Evolutionary conservation across 768 basidiomycete genomes (phyloP), one percentile per base, ranked within the genome.

Genomic region (Leccinum pellstonianum): DNA sequence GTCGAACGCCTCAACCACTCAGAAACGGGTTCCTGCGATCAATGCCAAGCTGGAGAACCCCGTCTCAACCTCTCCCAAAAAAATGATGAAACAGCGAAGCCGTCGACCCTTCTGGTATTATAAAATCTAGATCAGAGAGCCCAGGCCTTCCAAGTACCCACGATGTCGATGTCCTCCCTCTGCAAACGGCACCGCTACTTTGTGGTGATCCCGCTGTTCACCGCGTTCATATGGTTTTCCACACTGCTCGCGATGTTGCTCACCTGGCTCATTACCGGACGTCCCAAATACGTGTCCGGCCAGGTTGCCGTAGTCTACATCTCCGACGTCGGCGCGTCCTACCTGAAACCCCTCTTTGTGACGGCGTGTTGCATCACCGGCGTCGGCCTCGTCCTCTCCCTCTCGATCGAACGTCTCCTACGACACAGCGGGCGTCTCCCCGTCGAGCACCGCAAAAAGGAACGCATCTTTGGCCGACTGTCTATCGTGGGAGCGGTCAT

Each of bases 331-430:
- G 90, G 86, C n/a, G 90, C 91, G 19, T 81, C 80, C 63, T 77
- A 80, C 54, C 75, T 92, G 48, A 91, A 92, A 68, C 90, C 91
- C 3, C 79, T 92, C 38, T 93, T 93, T 66, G 76, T 92, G 53
- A 76, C 80, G 15, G 86, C 85, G 7, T 86, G 85, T 64, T 75
- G 77, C 41, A 80, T 90, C 59, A 90, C 90, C 2, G 85, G 81
- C 7, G 72, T 82, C 3, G 76, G 79, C 0, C 89, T 92, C 71
- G 74, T 88, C 65, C 73, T 86, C 52, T 82, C 83, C 8, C 79
- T 91, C 27, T 63, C 78, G 5, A 66, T 86, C 31, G 88, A 91
- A 71, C 79, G 88, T 51, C 80, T 82, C 65, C 77, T 91, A 35
- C 75, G 88, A 61, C 87, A 91, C 69, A 75, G 79, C 11, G 87